phyloP scores from a whole-genome alignment of 768 basidiomycete species.

The Cystobasidium ongulense region DNA sequence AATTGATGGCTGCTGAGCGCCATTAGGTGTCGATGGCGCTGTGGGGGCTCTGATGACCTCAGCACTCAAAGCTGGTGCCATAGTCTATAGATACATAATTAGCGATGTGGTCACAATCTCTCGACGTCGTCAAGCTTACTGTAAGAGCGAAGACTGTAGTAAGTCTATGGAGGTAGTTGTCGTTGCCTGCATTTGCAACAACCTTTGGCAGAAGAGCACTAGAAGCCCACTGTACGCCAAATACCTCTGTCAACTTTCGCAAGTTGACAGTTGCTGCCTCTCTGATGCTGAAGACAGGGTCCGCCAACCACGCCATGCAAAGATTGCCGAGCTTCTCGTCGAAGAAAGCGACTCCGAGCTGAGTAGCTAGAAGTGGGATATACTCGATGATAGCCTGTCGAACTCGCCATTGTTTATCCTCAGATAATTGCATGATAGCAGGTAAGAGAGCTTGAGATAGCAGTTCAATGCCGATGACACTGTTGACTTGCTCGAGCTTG shows the following conservation, averaged over 20 bases:
- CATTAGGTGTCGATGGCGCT: conserved; percentile 1
- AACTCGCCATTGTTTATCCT: conserved; percentile 99
- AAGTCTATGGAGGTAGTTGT: conserved; percentile 95
- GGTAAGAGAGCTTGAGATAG: conserved; percentile 90
- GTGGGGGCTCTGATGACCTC: conserved; percentile 58
- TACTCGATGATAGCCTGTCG: conserved; percentile 99
- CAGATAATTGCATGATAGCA: conserved; percentile 93
- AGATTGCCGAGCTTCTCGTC: conserved; percentile 93
- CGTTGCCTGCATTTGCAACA: conserved; percentile 90
- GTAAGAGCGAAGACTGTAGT: conserved; percentile 98
- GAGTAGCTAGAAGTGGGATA: conserved; percentile 94
- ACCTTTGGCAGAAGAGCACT: conserved; percentile 91
- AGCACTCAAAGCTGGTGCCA: conserved; percentile 76
- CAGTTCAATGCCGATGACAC: conserved; percentile 97
- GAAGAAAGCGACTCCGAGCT: conserved; percentile 91
- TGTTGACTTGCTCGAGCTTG: conserved; percentile 91
- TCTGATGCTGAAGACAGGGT: conserved; percentile 95
- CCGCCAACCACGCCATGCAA: conserved; percentile 98
- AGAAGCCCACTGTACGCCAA: conserved; percentile 96
- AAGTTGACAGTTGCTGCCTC: conserved; percentile 97
- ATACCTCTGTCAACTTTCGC: conserved; percentile 93
- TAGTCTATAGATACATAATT: conserved; percentile 56
- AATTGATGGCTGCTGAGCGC: conserved; percentile 54
- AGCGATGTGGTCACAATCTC: background rate
- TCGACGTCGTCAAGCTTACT: conserved; percentile 50